These are phyloP conservation scores for Kazachstania bromeliacearum DNA, from an alignment of 805 yeast species.

Conservation along the genomic window DNA sequence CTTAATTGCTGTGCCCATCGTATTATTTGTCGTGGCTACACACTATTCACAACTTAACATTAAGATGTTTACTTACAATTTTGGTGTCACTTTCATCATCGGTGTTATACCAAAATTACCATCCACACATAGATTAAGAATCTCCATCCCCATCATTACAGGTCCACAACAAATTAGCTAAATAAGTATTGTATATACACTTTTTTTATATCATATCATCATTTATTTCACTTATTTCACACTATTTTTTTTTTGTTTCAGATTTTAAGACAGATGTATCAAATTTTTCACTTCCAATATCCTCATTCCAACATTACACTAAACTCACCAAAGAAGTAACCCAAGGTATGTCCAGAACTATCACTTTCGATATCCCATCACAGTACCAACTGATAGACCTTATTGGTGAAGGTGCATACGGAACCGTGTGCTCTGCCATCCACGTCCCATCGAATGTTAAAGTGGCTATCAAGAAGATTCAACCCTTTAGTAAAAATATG, in stretches of 20 bases:
- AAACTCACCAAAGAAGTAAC: not conserved
- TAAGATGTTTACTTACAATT: constrained; percentile 67
- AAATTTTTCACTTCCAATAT: not conserved
- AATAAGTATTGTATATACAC: too few relatives aligned
- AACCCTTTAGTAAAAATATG: constrained; percentile 57
- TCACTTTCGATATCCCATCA: constrained; percentile 54
- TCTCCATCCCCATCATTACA: constrained; percentile 43
- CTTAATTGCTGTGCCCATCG: constrained; percentile 85
- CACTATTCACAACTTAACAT: constrained; percentile 85
- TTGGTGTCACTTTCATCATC: constrained; percentile 61
- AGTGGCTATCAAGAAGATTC: constrained; percentile 72
- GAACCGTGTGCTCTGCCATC: constrained; percentile 62
- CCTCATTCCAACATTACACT: not conserved
- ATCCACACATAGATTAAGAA: constrained; percentile 66
- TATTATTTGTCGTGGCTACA: constrained; percentile 73
- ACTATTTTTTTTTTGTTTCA: too few relatives aligned
- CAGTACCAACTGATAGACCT: constrained; percentile 51
- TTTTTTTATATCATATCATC: too few relatives aligned
- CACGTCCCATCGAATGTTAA: constrained; percentile 50
- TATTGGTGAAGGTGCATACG: constrained; percentile 78
- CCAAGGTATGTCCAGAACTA: constrained; percentile 32
- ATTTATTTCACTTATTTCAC: too few relatives aligned
- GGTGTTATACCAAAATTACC: constrained; percentile 92
- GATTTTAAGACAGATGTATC: too few relatives aligned
- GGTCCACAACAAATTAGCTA: constrained; percentile 30